Base-by-base conservation (phyloP, 768 basidiomycete species). In the Hericium erinaceus region DNA sequence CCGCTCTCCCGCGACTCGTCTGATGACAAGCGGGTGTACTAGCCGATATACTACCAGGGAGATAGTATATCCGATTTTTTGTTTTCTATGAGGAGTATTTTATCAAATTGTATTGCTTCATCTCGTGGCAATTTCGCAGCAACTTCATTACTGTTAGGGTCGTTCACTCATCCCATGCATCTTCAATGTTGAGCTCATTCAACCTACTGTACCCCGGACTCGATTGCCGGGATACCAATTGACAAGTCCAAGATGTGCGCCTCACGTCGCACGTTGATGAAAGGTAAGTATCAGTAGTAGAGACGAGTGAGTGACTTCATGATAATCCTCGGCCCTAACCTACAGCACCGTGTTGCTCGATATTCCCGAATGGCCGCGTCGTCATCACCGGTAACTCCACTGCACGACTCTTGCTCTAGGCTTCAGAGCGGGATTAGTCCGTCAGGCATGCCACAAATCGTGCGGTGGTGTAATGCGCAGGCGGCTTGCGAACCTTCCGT, bases 361-460 rank as follows among this genome's bases (percentile, higher is more conserved):
- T 26, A 26, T 26, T 72, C 37, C 65, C 76, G 8, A 74, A 73
- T 40, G 83, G 83, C 16, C 78, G 83, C 38, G 82, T 85, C 63
- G 73, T 85, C 58, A 76, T 85, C 24, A 77, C 80, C 4, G 79
- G 77, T 33, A 83, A 82, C 13, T 70, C 80, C 81, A 77, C 60
- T 80, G 82, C 20, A 77, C 79, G 15, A 68, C 81, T 55, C 74
- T 82, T 33, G 75, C 83, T 58, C 70, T 84, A n/a, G 26, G 26
- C 83, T 81, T 75, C 74, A 77, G 57, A 80, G 78, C 57, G 83
- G 83, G 22, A 83, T 85, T 48, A 82, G 83, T 18, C 83, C 83
- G 0, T 66, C 70, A 1, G 82, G 84, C 60, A 79, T 79, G 81
- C 71, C 84, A 62, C 66, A 70, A 54, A 54, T 80, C n/a, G 82